Evolutionary conservation across 768 basidiomycete species (phyloP).

Genomic region (Suillus plorans): DNA sequence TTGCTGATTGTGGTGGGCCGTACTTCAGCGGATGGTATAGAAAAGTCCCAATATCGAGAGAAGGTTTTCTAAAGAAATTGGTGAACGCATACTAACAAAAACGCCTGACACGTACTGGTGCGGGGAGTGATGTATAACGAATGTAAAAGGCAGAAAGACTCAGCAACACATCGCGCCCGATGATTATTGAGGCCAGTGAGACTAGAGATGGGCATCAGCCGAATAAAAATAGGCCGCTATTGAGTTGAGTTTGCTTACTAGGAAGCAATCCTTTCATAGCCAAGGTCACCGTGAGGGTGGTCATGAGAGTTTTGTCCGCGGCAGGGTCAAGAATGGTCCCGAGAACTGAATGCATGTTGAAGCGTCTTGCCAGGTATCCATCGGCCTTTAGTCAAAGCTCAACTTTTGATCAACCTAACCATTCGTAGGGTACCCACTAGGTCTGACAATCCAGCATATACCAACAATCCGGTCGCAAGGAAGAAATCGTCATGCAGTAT

Average conservation of each 20-base stretch:
- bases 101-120: constrained; percentile 53
- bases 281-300: constrained; percentile 85
- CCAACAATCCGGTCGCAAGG: constrained; percentile 78
- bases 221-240: neutral
- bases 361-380: constrained; percentile 85
- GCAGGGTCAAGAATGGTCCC: constrained; percentile 96
- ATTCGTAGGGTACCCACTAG: constrained; percentile 52
- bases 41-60: constrained; percentile 92
- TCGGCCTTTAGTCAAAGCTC: constrained; percentile 60
- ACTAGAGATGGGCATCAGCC: constrained; percentile 43
- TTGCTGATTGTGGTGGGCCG: constrained; percentile 94
- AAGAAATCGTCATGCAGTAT: constrained; percentile 80
- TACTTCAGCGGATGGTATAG: constrained; percentile 93
- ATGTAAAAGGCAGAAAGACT: constrained; percentile 91
- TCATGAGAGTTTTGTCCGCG: constrained; percentile 95
- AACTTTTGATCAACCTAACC: constrained; percentile 9
- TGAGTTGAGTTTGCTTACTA: constrained; percentile 43
- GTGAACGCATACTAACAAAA: constrained; percentile 3
- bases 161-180: constrained; percentile 86
- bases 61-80: constrained; percentile 75
- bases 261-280: constrained; percentile 84
- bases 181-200: constrained; percentile 79
- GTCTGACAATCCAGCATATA: constrained; percentile 92
- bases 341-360: constrained; percentile 85
- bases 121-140: constrained; percentile 85